These are phyloP conservation scores for Plectosphaerella sp. DNA, from an alignment of 2,329 filamentous ascomycete species.

Conservation along the genomic window DNA sequence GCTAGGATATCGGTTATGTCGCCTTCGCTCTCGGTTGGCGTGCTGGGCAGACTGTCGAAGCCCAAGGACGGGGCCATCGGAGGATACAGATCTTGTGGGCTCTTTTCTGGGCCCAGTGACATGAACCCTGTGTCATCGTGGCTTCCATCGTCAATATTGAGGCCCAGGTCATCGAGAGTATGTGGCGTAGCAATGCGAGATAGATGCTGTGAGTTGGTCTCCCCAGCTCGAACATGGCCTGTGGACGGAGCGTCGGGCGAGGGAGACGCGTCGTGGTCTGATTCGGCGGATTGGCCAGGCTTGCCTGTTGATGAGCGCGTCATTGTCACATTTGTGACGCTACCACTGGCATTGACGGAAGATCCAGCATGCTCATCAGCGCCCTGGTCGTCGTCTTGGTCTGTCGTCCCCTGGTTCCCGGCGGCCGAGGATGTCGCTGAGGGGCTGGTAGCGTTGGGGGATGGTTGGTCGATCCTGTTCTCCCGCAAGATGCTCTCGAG, in stretches of 20 bases:
- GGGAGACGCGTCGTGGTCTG: neutral
- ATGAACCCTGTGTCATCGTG: neutral
- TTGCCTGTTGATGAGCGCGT: neutral
- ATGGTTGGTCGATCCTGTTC: neutral
- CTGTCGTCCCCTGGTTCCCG: neutral
- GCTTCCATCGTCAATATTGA: neutral
- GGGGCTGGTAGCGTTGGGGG: neutral
- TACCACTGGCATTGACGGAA: neutral
- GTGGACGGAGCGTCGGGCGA: neutral
- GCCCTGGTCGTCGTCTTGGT: neutral
- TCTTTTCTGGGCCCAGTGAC: neutral
- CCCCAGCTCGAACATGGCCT: neutral
- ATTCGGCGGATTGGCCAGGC: neutral
- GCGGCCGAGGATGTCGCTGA: neutral
- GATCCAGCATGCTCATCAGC: neutral
- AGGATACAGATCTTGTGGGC: neutral
- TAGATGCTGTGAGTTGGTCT: neutral
- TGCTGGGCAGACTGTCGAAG: neutral
- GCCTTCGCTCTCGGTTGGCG: constrained; percentile 1
- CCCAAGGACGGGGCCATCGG: neutral
- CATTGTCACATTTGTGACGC: neutral
- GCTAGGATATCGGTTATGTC: constrained; percentile 10
- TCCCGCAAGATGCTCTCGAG: neutral
- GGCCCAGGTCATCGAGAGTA: neutral
- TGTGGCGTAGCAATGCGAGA: neutral